Base-by-base conservation (phyloP, 139 green algal genomes). In the Spirogloea muscicola region DNA sequence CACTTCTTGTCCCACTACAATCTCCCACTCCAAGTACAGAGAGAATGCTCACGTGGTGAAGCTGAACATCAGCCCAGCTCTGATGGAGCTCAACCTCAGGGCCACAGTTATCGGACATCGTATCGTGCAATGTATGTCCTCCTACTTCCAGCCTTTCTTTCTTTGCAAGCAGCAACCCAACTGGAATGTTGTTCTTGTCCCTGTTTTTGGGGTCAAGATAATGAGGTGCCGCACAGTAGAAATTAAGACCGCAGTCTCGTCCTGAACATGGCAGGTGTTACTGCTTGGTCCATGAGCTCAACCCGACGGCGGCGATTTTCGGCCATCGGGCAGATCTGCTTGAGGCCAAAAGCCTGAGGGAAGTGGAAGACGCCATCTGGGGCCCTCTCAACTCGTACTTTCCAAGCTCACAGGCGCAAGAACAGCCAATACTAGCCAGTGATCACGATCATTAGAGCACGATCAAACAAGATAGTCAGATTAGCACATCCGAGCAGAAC, bases 51-150 rank as follows among this genome's bases (percentile, higher is more conserved):
- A n/a, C n/a, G n/a, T n/a, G n/a, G n/a, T n/a, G n/a, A n/a, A n/a
- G n/a, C n/a, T n/a, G n/a, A n/a, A n/a, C n/a, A n/a, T n/a, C n/a
- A n/a, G n/a, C n/a, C n/a, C n/a, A n/a, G n/a, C n/a, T n/a, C n/a
- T n/a, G n/a, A n/a, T n/a, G n/a, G n/a, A n/a, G n/a, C n/a, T n/a
- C n/a, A n/a, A n/a, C n/a, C n/a, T n/a, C n/a, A 43, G 62, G n/a
- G 9, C 62, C 36, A 27, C 25, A 5, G 58, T 67, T n/a, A 68
- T 18, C 62, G 52, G 6, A 21, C 9, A 18, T 72, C 62, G 25
- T 72, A 72, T 27, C 62, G 62, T 36, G 62, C 62, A n/a, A 72
- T 72, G 62, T 72, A 43, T 36, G 62, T 49, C 40, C 13, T 5
- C 55, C 40, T 68, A 0, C 18, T 5, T 68, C 31, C 59, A 66